phyloP scores from a whole-genome alignment of 1,284 basidiomycete species.

The Leccinum brunneo-olivaceum region DNA sequence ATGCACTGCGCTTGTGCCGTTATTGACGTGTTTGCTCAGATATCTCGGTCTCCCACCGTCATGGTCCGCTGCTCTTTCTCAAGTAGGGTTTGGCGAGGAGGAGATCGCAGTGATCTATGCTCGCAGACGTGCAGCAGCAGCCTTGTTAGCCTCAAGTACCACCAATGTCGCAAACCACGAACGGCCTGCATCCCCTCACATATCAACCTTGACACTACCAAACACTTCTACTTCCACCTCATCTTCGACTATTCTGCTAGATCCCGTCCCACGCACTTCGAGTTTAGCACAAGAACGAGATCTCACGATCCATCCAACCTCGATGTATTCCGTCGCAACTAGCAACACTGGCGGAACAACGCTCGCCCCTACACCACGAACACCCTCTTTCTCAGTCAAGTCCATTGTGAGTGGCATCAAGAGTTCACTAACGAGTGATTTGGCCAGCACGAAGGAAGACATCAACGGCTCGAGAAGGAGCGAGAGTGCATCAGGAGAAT shows the following conservation, averaged over 20 bases:
- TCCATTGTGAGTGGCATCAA: slow-evolving; percentile 22
- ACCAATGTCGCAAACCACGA: slow-evolving; percentile 32
- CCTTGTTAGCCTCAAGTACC: slow-evolving; percentile 14
- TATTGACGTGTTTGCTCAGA: slow-evolving; percentile 29
- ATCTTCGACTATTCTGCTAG: slow-evolving; percentile 32
- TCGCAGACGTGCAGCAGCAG: slow-evolving; percentile 41
- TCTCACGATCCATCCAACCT: slow-evolving; percentile 12
- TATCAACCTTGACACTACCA: neutral
- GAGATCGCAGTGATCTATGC: slow-evolving; percentile 59
- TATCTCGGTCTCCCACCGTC: slow-evolving; percentile 65
- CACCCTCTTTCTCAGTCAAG: slow-evolving; percentile 21
- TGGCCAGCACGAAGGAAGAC: slow-evolving; percentile 8
- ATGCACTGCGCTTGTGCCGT: neutral
- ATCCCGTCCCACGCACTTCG: slow-evolving; percentile 26
- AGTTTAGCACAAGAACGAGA: slow-evolving; percentile 12
- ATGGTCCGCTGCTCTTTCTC: slow-evolving; percentile 55
- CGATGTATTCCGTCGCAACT: slow-evolving; percentile 9
- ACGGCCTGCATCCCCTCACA: slow-evolving; percentile 18
- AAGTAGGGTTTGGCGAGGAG: slow-evolving; percentile 58
- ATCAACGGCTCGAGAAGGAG: slow-evolving; percentile 1
- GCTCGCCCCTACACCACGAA: slow-evolving; percentile 11
- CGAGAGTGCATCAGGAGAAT: slow-evolving; percentile 6
- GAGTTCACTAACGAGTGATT: slow-evolving; percentile 16
- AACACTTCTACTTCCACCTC: slow-evolving; percentile 29
- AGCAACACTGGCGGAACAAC: slow-evolving; percentile 4